A percentile compares a stretch with the other conserved stretches of the same genome.
phyloP scores from a whole-genome alignment of 2,329 filamentous ascomycete species.

The Amesomyces nigricolor region DNA sequence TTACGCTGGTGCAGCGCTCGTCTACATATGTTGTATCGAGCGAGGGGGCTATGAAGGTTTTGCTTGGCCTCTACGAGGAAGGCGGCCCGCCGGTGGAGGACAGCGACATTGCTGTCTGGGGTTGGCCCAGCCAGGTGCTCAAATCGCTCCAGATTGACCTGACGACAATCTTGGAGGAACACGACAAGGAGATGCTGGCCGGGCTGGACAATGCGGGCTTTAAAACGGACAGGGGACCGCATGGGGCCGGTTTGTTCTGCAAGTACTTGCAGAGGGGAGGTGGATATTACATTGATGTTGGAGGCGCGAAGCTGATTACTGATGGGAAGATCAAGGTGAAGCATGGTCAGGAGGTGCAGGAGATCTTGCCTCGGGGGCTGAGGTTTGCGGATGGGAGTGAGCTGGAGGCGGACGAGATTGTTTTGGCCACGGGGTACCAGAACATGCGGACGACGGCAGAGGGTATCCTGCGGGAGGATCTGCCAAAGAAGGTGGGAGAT shows the following conservation, averaged over 20 bases:
- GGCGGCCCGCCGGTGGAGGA: conserved; percentile 57
- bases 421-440: conserved; percentile 60
- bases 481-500: conserved; percentile 53
- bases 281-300: conserved; percentile 67
- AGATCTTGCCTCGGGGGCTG: conserved; percentile 42
- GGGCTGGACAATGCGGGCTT: conserved; percentile 54
- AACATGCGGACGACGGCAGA: conserved; percentile 62
- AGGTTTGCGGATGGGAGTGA: conserved; percentile 49
- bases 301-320: conserved; percentile 54
- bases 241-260: conserved; percentile 51
- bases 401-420: conserved; percentile 56
- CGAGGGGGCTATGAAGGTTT: conserved; percentile 45
- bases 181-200: conserved; percentile 36
- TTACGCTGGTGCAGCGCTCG: conserved; percentile 65
- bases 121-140: conserved; percentile 52
- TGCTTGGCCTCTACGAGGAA: conserved; percentile 47
- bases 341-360: conserved; percentile 50
- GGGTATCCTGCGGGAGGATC: conserved; percentile 55
- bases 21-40: conserved; percentile 60
- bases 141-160: conserved; percentile 52
- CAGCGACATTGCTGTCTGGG: conserved; percentile 56
- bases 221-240: conserved; percentile 52
- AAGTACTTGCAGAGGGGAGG: conserved; percentile 63
- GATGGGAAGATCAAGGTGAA: conserved; percentile 60
- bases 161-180: conserved; percentile 31